These are phyloP conservation scores for Platanthera guangdongensis DNA, from an alignment of 106 monocot species.

Conservation along the genomic window DNA sequence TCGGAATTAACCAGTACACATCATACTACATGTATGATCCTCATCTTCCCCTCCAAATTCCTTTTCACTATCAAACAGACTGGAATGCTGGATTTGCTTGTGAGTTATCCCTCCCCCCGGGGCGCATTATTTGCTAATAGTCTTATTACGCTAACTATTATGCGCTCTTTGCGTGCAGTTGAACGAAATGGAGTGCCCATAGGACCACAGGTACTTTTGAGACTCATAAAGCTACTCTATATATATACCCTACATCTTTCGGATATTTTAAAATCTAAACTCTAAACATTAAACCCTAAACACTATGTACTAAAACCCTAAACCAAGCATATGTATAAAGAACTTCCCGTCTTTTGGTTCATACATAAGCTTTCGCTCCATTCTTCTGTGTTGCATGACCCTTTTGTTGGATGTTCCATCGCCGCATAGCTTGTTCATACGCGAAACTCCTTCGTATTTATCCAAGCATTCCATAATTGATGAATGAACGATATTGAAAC, in stretches of 20 bases:
- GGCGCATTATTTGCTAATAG: neutral
- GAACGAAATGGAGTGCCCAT: slow-evolving; percentile 75
- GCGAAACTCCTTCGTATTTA: too few species aligned
- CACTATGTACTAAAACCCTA: too few species aligned
- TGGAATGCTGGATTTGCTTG: slow-evolving; percentile 80
- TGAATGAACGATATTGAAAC: too few species aligned
- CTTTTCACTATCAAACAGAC: slow-evolving; percentile 56
- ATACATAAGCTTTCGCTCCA: neutral
- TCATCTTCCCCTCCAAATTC: slow-evolving; percentile 20
- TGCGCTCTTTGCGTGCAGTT: slow-evolving; percentile 31
- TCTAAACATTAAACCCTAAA: too few species aligned
- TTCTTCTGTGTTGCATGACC: too few species aligned
- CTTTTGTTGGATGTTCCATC: neutral
- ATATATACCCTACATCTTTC: too few species aligned
- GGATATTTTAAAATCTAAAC: too few species aligned
- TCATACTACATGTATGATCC: slow-evolving; percentile 75
- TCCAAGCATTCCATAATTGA: too few species aligned
- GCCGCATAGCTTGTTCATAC: too few species aligned
- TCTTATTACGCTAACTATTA: neutral
- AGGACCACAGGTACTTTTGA: slow-evolving; percentile 56
- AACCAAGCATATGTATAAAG: too few species aligned
- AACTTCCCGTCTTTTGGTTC: neutral
- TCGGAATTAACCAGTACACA: slow-evolving; percentile 93
- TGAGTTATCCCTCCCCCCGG: slow-evolving; percentile 21
- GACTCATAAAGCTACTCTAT: too few species aligned